Evolutionary conservation across 2,329 filamentous ascomycete genomes (phyloP).

Genomic region (Madurella mycetomatis): DNA sequence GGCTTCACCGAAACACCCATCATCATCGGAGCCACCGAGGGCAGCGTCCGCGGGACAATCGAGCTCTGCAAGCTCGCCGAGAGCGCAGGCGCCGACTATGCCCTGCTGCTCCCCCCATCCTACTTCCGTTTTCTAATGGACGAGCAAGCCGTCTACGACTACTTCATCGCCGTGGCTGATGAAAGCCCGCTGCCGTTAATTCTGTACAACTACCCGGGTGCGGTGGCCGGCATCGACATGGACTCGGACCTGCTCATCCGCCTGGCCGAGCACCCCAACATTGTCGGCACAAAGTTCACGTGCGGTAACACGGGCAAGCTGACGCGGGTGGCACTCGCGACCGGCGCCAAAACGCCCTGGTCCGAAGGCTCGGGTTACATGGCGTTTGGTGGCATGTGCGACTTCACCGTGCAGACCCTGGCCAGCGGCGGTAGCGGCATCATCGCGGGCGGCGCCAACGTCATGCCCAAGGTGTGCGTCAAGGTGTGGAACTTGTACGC

Average conservation of each 20-base stretch:
- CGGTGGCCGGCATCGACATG: constrained; percentile 82
- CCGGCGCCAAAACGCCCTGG: constrained; percentile 64
- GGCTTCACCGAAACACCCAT: constrained; percentile 73
- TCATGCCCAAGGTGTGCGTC: constrained; percentile 77
- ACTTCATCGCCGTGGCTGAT: constrained; percentile 72
- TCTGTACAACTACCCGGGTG: constrained; percentile 88
- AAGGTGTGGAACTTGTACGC: constrained; percentile 73
- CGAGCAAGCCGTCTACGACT: constrained; percentile 67
- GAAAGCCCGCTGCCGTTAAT: constrained; percentile 71
- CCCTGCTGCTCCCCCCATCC: constrained; percentile 72
- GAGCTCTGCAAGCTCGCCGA: constrained; percentile 64
- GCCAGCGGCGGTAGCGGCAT: constrained; percentile 76
- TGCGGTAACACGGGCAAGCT: constrained; percentile 88
- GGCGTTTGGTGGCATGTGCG: constrained; percentile 82
- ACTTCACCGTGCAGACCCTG: constrained; percentile 80
- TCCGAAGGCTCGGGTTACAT: constrained; percentile 64
- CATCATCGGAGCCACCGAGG: constrained; percentile 76
- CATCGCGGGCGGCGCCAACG: constrained; percentile 80
- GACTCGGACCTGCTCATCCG: constrained; percentile 81
- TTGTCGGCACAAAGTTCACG: constrained; percentile 86
- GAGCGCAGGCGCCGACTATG: constrained; percentile 71
- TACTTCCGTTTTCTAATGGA: constrained; percentile 79
- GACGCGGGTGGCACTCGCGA: constrained; percentile 71
- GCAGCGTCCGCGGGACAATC: constrained; percentile 76
- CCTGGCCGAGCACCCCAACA: constrained; percentile 75